These are phyloP conservation scores for Sclerotinia trifoliorum DNA, from an alignment of 2,329 filamentous ascomycete genomes.

Conservation along the genomic window DNA sequence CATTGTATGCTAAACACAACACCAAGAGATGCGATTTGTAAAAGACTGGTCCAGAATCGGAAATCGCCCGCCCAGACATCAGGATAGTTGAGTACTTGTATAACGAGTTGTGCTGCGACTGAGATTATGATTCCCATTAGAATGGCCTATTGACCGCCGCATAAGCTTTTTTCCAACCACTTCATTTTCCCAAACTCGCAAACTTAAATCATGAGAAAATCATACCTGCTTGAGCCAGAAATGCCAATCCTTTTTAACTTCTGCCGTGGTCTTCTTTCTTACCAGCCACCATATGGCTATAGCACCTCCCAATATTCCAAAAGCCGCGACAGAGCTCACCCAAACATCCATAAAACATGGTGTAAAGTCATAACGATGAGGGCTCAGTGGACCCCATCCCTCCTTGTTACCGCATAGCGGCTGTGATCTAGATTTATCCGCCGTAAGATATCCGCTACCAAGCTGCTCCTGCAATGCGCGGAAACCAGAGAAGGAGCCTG, in stretches of 20 bases:
- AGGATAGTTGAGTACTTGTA: slow-evolving; percentile 60
- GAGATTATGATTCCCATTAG: slow-evolving; percentile 57
- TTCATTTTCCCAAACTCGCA: slow-evolving; percentile 25
- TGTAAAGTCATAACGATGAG: slow-evolving; percentile 86
- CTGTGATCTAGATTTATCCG: slow-evolving; percentile 48
- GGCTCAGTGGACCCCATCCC: slow-evolving; percentile 93
- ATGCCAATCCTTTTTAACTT: slow-evolving; percentile 80
- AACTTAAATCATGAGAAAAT: slow-evolving; percentile 28
- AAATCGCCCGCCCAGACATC: slow-evolving; percentile 64
- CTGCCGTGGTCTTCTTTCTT: slow-evolving; percentile 63
- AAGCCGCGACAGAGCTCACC: slow-evolving; percentile 74
- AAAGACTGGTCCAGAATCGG: slow-evolving; percentile 67
- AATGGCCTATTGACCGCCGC: slow-evolving; percentile 46
- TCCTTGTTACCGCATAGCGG: slow-evolving; percentile 84
- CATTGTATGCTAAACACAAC: slow-evolving; percentile 67
- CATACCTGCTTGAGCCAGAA: slow-evolving; percentile 89
- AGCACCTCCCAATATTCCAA: slow-evolving; percentile 74
- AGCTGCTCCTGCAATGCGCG: slow-evolving; percentile 49
- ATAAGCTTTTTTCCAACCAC: slow-evolving; percentile 21
- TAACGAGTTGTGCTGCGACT: slow-evolving; percentile 57
- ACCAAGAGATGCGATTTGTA: slow-evolving; percentile 59
- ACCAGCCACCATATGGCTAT: slow-evolving; percentile 79
- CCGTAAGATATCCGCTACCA: slow-evolving; percentile 59
- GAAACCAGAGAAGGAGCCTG: slow-evolving; percentile 62
- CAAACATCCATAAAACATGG: slow-evolving; percentile 96